Base-by-base conservation (phyloP, 1,139 yeast genomes). In the Pichia sp. region DNA sequence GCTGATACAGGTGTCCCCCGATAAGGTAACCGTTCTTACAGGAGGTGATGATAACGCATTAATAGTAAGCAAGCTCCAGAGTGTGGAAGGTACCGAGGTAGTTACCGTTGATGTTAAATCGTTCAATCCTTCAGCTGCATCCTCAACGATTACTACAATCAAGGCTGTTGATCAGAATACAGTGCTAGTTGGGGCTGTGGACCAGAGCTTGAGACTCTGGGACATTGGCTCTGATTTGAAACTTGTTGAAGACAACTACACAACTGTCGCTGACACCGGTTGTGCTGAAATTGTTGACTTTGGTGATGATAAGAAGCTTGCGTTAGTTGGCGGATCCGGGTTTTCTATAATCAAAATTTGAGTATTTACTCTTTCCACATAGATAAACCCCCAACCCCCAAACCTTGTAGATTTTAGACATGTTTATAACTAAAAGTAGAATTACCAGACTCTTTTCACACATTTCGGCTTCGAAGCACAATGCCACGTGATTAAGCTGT, bases 41-140 rank as follows among this genome's bases (percentile, higher is more conserved):
- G 97, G 97, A 23, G 98, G 99, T 54, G 99, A 93, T 68, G 99
- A 93, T 64, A 92, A 92, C 70, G 85, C 90, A 0, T 67, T 92
- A 8, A 76, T 77, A 0, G 67, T 81, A 2, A 76, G 81, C 2
- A 61, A 57, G 0, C 13, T 56, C 16, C 34, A 43, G 7, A n/a
- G 45, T 3, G 30, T n/a, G 3, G 49, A 42, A 0, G 62, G 70
- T 2, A 51, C 47, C 0, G 40, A 31, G 2, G 16, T 19, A 5
- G 6, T 58, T 1, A 19, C 29, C 4, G 64, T 74, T 26, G 61
- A 62, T 2, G 63, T 72, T 0, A 57, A 67, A 0, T 65, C 75
- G 1, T 75, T 77, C 56, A 52, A 54, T 8, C 74, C 73, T 13
- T 70, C 72, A 40, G 97, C 96, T 0, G 97, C 96, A 3, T 81